Percentiles rank a stretch among this genome's conserved stretches.
Evolutionary conservation across 192 early-diverging fungal genomes (phyloP).

Genomic region (Coemansia sp.): DNA sequence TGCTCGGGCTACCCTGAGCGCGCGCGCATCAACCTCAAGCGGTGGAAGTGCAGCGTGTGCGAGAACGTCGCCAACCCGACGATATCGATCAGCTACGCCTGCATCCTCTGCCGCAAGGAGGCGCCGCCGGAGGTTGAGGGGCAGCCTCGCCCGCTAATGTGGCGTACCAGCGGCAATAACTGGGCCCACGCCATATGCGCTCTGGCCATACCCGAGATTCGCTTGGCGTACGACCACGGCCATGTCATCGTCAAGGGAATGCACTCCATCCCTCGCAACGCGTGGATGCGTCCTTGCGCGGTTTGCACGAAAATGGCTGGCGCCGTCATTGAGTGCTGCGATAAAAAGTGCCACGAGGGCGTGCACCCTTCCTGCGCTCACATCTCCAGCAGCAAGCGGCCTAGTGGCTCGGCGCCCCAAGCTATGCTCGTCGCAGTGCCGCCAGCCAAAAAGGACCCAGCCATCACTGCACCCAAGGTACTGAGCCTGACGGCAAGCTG

Average conservation of each 20-base stretch:
- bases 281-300: slow-evolving; percentile 34
- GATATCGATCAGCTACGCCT: slow-evolving; percentile 62
- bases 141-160: slow-evolving; percentile 53
- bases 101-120: slow-evolving; percentile 60
- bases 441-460: background rate
- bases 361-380: slow-evolving; percentile 31
- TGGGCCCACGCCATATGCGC: slow-evolving; percentile 77
- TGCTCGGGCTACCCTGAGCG: slow-evolving; percentile 42
- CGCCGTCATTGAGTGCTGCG: slow-evolving; percentile 18
- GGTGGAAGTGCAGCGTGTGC: slow-evolving; percentile 63
- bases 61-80: slow-evolving; percentile 60
- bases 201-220: slow-evolving; percentile 56
- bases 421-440: background rate
- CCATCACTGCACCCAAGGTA: background rate
- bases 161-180: slow-evolving; percentile 69
- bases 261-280: slow-evolving; percentile 15
- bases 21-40: slow-evolving; percentile 22
- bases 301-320: slow-evolving; percentile 22
- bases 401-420: background rate
- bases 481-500: background rate
- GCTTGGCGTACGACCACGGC: slow-evolving; percentile 36
- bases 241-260: slow-evolving; percentile 33
- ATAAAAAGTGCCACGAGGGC: slow-evolving; percentile 15
- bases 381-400: background rate
- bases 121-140: background rate